These are phyloP conservation scores for Daphne laureola DNA, from an alignment of 441 rosid genomes.

Conservation along the genomic window DNA sequence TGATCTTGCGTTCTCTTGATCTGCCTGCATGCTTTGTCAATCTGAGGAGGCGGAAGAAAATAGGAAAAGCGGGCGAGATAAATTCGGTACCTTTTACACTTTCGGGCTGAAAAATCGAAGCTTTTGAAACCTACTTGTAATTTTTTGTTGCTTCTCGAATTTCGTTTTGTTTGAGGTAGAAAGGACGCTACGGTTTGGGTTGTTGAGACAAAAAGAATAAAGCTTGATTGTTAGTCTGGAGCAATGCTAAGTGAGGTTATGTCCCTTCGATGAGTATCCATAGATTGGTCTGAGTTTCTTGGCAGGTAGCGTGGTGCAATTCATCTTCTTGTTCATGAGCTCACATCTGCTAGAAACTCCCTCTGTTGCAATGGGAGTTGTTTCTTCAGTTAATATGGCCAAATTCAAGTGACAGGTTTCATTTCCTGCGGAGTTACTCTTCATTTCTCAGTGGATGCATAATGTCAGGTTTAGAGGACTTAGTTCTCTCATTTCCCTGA, in stretches of 20 bases:
- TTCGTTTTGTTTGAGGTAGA: constrained; percentile 18
- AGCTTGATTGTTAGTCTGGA: constrained; percentile 1
- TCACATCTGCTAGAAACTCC: constrained; percentile 16
- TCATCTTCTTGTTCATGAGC: constrained; percentile 13
- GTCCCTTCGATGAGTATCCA: constrained; percentile 8
- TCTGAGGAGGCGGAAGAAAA: constrained; percentile 15
- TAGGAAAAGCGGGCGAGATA: constrained; percentile 14
- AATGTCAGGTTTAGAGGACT: constrained; percentile 9
- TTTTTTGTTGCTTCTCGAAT: constrained; percentile 6
- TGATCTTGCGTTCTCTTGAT: constrained; percentile 38
- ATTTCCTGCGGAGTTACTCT: constrained; percentile 1
- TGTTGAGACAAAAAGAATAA: background rate
- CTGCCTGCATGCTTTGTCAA: constrained; percentile 18
- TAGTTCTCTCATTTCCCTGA: constrained; percentile 1
- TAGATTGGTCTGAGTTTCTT: constrained; percentile 8
- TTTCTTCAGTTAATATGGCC: constrained; percentile 2
- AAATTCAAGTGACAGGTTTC: background rate
- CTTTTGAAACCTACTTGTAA: constrained; percentile 7
- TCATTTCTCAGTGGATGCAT: constrained; percentile 3
- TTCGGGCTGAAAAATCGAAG: constrained; percentile 15
- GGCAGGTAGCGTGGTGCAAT: constrained; percentile 16
- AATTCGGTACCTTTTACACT: constrained; percentile 8
- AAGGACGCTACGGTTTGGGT: constrained; percentile 10
- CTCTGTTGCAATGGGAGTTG: constrained; percentile 11
- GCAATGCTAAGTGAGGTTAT: background rate